Base-by-base conservation (phyloP, 352 stramenopile species). In the Plasmopara muralis region DNA sequence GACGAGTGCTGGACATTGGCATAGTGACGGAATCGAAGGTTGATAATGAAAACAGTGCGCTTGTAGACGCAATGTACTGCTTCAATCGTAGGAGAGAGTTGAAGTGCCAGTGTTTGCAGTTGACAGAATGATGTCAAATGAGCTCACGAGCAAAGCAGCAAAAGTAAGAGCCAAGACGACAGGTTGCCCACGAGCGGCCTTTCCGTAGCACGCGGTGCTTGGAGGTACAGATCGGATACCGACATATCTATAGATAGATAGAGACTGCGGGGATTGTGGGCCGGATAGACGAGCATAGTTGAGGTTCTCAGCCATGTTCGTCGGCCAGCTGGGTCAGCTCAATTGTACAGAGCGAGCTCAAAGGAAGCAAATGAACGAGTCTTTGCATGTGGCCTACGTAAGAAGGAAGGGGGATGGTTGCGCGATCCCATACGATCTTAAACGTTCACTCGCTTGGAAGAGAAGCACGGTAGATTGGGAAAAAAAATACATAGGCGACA, bases 121-220 rank as follows among this genome's bases (percentile, higher is more conserved):
- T 54, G 53, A 47, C 18, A 42, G 68, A 41, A 53, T 72, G 72
- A 64, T 64, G 58, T 46, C 60, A 62, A 74, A 55, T 74, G 68
- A 72, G 51, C 43, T 7, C 43, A 15, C 31, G 13, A 54, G 43
- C n/a, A 46, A 57, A 50, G 47, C 50, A 55, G 43, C 50, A 59
- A 51, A 50, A 46, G 46, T 43, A 28, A 25, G 49, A 57, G 25
- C 33, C 40, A 16, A 60, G 10, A 43, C n/a, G 42, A 61, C 48
- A 29, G 20, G 45, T 70, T 70, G 48, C 52, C 30, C 25, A 63
- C 43, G 43, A 66, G 60, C 43, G 57, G 52, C 64, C 62, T 57
- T 53, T 70, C 62, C 53, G 53, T 67, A 64, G 49, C 53, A 67
- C 58, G 14, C 7, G 20, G 39, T 46, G 49, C 43, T 54, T 35